These are phyloP conservation scores for Pugionium dolabratum DNA, from an alignment of 345 rosid genomes.

Conservation along the genomic window DNA sequence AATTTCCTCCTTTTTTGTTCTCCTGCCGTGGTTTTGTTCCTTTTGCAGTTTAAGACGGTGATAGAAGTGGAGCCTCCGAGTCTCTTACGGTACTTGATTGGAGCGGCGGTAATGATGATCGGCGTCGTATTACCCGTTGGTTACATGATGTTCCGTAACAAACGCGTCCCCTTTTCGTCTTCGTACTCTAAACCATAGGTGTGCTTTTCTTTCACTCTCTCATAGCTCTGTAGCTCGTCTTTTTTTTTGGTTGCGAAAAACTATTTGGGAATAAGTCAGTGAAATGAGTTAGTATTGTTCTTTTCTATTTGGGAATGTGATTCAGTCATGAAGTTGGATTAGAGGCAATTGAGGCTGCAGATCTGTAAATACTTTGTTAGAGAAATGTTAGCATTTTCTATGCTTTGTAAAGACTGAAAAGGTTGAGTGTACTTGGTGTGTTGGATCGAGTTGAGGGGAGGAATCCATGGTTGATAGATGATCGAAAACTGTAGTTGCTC, in stretches of 20 bases:
- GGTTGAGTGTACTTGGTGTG: slow-evolving; percentile 24
- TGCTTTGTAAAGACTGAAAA: slow-evolving; percentile 30
- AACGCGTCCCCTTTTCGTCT: slow-evolving; percentile 75
- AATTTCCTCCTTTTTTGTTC: no score
- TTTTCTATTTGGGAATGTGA: not conserved
- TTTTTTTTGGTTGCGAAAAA: no score
- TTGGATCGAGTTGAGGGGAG: slow-evolving; percentile 38
- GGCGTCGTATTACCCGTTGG: slow-evolving; percentile 94
- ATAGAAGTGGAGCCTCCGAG: slow-evolving; percentile 94
- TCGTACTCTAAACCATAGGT: slow-evolving; percentile 96
- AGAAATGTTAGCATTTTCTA: not conserved
- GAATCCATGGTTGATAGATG: slow-evolving; percentile 44
- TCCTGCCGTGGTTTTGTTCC: not conserved
- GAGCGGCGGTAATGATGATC: slow-evolving; percentile 86
- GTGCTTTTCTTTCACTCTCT: slow-evolving; percentile 40
- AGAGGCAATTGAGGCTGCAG: slow-evolving; percentile 6
- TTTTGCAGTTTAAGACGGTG: slow-evolving; percentile 53
- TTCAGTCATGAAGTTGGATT: slow-evolving; percentile 2
- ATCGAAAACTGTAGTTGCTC: slow-evolving; percentile 24
- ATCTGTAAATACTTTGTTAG: slow-evolving; percentile 7
- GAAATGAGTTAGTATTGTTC: slow-evolving; percentile 13
- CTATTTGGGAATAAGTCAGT: not conserved
- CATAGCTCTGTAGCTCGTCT: not conserved
- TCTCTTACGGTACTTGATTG: slow-evolving; percentile 74
- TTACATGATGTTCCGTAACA: slow-evolving; percentile 95